A percentile compares a stretch with the other conserved stretches of the same genome.
These are phyloP conservation scores for Ceratobasidium sp. DNA, from an alignment of 1,284 basidiomycete genomes.

Conservation along the genomic window DNA sequence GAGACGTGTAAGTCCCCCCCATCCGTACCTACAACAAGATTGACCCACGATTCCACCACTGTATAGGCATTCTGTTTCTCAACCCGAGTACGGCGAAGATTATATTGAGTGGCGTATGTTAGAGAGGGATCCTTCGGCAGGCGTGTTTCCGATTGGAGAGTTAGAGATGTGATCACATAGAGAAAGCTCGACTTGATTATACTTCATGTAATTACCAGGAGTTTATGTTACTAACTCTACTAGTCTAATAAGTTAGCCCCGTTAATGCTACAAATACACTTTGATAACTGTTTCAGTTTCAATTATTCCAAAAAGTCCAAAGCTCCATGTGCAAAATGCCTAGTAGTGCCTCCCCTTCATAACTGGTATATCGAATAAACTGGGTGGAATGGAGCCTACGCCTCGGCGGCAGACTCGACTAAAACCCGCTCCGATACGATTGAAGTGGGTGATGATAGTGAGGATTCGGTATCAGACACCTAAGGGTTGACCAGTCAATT, in stretches of 20 bases:
- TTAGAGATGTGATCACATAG: conserved; percentile 16
- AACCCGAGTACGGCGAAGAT: conserved; percentile 29
- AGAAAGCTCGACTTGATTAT: neutral
- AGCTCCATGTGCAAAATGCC: neutral
- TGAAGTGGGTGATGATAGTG: conserved; percentile 6
- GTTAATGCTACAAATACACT: conserved; percentile 15
- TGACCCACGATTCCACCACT: neutral
- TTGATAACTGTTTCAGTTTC: conserved; percentile 12
- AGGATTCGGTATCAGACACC: conserved; percentile 22
- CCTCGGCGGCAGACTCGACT: neutral
- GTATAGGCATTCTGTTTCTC: conserved; percentile 25
- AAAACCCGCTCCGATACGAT: neutral
- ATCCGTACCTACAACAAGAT: neutral
- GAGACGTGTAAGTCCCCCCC: conserved; percentile 25
- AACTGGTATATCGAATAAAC: neutral
- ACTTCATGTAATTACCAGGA: conserved; percentile 10
- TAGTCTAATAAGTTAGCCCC: conserved; percentile 3
- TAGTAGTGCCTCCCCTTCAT: neutral
- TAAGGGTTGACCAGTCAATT: neutral
- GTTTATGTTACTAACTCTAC: neutral
- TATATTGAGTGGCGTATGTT: conserved; percentile 27
- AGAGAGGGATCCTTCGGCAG: conserved; percentile 19
- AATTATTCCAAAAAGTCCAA: neutral
- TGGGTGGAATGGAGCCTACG: neutral
- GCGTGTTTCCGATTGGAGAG: conserved; percentile 23